Base-by-base conservation (phyloP, 2,329 filamentous ascomycete genomes). In the Aureobasidium sp. region DNA sequence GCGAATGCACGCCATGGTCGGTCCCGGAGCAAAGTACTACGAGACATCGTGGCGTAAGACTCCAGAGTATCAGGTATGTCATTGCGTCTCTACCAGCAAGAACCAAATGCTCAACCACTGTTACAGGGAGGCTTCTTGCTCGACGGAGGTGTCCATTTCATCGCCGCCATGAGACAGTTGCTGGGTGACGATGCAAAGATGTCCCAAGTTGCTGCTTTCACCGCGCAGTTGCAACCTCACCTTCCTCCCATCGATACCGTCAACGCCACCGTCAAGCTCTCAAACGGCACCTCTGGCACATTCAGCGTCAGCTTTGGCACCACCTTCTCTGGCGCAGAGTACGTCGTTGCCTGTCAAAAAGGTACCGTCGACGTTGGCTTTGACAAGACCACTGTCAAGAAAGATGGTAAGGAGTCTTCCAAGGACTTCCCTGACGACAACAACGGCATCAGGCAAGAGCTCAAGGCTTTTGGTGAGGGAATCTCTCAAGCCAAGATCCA, bases 121-220 rank as follows among this genome's bases (percentile, higher is more conserved):
- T 5, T 17, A 38, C 44, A 40, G 37, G 87, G 86, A 52, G 86
- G 87, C 0, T 90, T 89, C 64, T 66, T 90, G 52, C 78, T 90
- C 2, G 86, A 90, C 62, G 85, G 80, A 12, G 86, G 87, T 38
- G 84, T 90, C 22, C 87, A 90, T 66, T 83, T 80, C 56, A 72
- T 83, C 6, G 86, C 86, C 6, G 81, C 70, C 0, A 74, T 84
- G 45, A 73, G 86, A 14, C 65, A 79, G 27, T 63, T 90, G 37
- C 70, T 89, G 2, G 71, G 74, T 16, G 70, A 71, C 3, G 71
- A 76, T 41, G 68, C 74, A 7, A 70, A 78, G 24, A 66, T 69
- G 11, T 42, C 39, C 4, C 71, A 68, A 29, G 67, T 85, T 3
- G 71, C 73, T 16, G 81, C 81, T 0, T 79, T 79, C 56, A 80